Percentiles rank a stretch among this genome's conserved stretches.
Conservation (phyloP, 2,329 filamentous ascomycete species). For the Rachicladosporium sp. region DNA sequence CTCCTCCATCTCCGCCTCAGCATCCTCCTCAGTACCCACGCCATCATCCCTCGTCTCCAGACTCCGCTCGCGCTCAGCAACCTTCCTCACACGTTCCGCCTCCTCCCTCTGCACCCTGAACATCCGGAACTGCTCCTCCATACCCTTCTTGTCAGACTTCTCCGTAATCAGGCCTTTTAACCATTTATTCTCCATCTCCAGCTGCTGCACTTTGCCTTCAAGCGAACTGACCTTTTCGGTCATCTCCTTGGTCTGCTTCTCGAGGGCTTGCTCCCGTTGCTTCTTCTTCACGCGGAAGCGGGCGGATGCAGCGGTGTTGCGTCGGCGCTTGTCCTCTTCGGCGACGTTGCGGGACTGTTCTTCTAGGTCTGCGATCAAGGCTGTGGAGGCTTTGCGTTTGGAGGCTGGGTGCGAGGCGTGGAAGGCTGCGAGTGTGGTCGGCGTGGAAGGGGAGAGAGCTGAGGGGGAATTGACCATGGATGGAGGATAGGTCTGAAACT, state of each 20-base stretch:
- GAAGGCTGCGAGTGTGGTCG: slow-evolving; percentile 17
- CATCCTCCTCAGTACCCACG: slow-evolving; percentile 17
- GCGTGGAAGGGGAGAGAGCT: slow-evolving; percentile 15
- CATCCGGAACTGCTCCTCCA: slow-evolving; percentile 12
- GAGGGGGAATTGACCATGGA: slow-evolving; percentile 14
- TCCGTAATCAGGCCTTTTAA: slow-evolving; percentile 40
- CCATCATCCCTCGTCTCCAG: slow-evolving; percentile 19
- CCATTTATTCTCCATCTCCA: slow-evolving; percentile 43
- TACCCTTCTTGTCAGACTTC: slow-evolving; percentile 28
- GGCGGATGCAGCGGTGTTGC: slow-evolving; percentile 41
- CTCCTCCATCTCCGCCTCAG: not conserved
- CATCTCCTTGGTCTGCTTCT: slow-evolving; percentile 41
- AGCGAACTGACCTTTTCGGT: slow-evolving; percentile 33
- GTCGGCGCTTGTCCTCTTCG: slow-evolving; percentile 42
- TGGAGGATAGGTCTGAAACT: slow-evolving; percentile 30
- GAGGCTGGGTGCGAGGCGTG: slow-evolving; percentile 23
- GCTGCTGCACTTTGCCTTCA: slow-evolving; percentile 35
- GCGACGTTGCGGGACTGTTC: slow-evolving; percentile 35
- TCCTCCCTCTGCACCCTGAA: slow-evolving; percentile 5
- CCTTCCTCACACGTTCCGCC: slow-evolving; percentile 6
- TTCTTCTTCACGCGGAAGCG: slow-evolving; percentile 45
- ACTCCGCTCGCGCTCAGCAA: slow-evolving; percentile 18
- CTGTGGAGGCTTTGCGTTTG: slow-evolving; percentile 35
- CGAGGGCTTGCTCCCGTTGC: slow-evolving; percentile 40
- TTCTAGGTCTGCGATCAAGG: slow-evolving; percentile 27